These are phyloP conservation scores for Pythium brachiatum DNA, from an alignment of 352 stramenopile species.

Conservation along the genomic window DNA sequence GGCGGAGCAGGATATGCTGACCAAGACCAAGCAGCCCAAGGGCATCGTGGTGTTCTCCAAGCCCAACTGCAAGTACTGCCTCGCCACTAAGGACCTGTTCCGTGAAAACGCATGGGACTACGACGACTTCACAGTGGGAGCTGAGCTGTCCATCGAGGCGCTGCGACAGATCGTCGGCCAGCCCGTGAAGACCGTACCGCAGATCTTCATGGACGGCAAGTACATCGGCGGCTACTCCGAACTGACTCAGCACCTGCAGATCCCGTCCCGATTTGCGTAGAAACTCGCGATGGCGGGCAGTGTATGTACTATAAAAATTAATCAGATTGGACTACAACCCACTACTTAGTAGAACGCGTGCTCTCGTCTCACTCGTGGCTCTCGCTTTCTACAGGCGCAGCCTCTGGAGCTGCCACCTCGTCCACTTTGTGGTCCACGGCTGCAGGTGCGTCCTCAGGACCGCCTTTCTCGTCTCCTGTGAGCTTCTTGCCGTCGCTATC, in stretches of 20 bases:
- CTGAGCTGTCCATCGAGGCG: slow-evolving; percentile 49
- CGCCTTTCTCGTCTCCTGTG: neutral
- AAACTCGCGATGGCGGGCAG: neutral
- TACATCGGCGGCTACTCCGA: slow-evolving; percentile 82
- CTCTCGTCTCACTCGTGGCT: neutral
- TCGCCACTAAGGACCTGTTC: slow-evolving; percentile 61
- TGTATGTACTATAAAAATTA: slow-evolving; percentile 7
- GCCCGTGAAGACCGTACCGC: slow-evolving; percentile 68
- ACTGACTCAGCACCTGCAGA: slow-evolving; percentile 59
- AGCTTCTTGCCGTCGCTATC: slow-evolving; percentile 11
- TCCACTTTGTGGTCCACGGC: slow-evolving; percentile 12
- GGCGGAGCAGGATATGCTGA: slow-evolving; percentile 39
- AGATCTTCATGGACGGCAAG: slow-evolving; percentile 75
- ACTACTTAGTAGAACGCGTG: neutral
- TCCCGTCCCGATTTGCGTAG: slow-evolving; percentile 57
- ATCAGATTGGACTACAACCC: neutral
- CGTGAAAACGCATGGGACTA: slow-evolving; percentile 53
- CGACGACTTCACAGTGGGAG: slow-evolving; percentile 61
- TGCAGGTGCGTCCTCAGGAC: neutral
- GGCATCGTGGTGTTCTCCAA: slow-evolving; percentile 74
- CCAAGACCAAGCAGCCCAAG: slow-evolving; percentile 41
- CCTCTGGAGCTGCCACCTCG: slow-evolving; percentile 14
- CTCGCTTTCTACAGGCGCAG: neutral
- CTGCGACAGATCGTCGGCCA: slow-evolving; percentile 57
- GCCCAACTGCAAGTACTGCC: slow-evolving; percentile 74